Evolutionary conservation across 495 filamentous ascomycete genomes (phyloP).

Genomic region (Bacidia gigantensis): DNA sequence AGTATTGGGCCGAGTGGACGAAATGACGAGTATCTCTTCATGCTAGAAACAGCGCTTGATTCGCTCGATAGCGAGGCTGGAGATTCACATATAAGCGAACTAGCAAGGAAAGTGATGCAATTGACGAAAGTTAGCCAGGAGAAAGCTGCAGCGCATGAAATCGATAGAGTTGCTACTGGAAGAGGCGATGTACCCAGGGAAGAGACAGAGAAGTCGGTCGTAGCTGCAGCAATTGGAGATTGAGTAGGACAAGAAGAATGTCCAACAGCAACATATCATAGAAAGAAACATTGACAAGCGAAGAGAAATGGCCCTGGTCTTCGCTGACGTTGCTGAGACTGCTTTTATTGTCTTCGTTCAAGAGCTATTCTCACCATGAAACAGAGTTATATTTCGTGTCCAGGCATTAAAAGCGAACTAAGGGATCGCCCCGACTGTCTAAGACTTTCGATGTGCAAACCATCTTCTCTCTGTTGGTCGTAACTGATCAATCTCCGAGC

Average conservation of each 20-base stretch:
- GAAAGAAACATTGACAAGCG: too few species aligned
- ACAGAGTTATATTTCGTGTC: neutral
- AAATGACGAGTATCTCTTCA: constrained; percentile 82
- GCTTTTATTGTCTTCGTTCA: too few species aligned
- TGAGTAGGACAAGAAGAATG: too few species aligned
- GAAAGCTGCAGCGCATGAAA: constrained; percentile 25
- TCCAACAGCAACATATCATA: too few species aligned
- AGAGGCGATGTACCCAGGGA: constrained; percentile 21
- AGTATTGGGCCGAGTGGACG: constrained; percentile 74
- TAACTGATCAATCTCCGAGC: neutral
- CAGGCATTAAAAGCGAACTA: neutral
- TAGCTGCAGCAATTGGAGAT: constrained; percentile 9
- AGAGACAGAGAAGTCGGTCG: constrained; percentile 19
- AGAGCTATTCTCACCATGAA: neutral
- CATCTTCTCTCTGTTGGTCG: neutral
- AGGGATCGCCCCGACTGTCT: neutral
- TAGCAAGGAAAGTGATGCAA: constrained; percentile 32
- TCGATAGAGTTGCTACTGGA: constrained; percentile 16
- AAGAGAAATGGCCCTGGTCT: too few species aligned
- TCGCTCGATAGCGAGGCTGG: constrained; percentile 60
- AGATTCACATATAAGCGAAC: constrained; percentile 64
- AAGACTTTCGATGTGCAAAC: neutral
- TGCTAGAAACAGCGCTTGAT: constrained; percentile 63
- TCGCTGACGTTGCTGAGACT: too few species aligned
- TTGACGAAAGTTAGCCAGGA: constrained; percentile 27